Conservation (phyloP, 495 filamentous ascomycete genomes). For the Hypoxylon fuscum region DNA sequence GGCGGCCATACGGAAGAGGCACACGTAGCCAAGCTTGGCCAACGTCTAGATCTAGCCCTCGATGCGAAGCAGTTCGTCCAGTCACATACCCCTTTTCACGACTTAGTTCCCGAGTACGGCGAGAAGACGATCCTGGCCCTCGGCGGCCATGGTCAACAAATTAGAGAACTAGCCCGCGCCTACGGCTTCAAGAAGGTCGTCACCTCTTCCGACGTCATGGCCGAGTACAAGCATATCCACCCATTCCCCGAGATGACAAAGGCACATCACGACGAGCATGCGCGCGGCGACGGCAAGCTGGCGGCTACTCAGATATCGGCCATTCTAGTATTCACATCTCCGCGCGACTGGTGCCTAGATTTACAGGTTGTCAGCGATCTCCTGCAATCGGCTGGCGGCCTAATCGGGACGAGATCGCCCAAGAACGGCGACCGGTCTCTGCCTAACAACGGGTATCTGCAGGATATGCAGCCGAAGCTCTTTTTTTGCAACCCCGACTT, state of each 20-base stretch:
- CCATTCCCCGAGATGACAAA: conserved; percentile 72
- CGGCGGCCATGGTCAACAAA: conserved; percentile 76
- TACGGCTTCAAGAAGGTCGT: conserved; percentile 85
- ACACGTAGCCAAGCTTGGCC: conserved; percentile 71
- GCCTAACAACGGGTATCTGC: conserved; percentile 73
- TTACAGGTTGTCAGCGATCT: conserved; percentile 75
- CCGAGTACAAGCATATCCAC: conserved; percentile 71
- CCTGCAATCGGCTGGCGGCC: conserved; percentile 69
- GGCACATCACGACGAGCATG: conserved; percentile 66
- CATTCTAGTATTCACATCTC: conserved; percentile 81
- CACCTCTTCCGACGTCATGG: conserved; percentile 76
- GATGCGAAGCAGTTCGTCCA: conserved; percentile 75
- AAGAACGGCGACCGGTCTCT: conserved; percentile 60
- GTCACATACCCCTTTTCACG: conserved; percentile 80
- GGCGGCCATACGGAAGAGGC: conserved; percentile 78
- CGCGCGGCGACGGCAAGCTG: conserved; percentile 65
- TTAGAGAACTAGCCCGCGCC: conserved; percentile 72
- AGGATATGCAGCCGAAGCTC: conserved; percentile 73
- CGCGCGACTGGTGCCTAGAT: conserved; percentile 83
- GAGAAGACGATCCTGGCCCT: conserved; percentile 74
- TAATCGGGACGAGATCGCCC: conserved; percentile 71
- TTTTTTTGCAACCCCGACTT: conserved; percentile 87
- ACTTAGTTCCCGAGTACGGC: conserved; percentile 59
- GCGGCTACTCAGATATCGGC: conserved; percentile 70
- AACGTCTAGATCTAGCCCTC: conserved; percentile 64